These are phyloP conservation scores for Eutypa lata DNA, from an alignment of 2,329 filamentous ascomycete species.

Conservation along the genomic window DNA sequence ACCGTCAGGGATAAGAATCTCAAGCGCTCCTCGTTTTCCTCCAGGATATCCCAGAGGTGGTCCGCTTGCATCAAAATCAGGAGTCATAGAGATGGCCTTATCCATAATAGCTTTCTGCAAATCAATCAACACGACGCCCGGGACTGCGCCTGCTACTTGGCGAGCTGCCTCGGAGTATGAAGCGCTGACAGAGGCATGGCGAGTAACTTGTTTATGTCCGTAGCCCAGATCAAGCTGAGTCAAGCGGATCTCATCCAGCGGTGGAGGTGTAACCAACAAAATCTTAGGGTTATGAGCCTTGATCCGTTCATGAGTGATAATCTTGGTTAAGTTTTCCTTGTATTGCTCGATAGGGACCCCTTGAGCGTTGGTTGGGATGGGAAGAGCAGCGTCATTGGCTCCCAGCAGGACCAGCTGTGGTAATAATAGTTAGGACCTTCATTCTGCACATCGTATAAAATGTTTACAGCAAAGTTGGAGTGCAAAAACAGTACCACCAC, in stretches of 20 bases:
- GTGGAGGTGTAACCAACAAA: conserved; percentile 78
- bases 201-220: conserved; percentile 42
- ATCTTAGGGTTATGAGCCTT: conserved; percentile 68
- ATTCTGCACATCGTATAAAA: not conserved
- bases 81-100: conserved; percentile 58
- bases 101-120: conserved; percentile 78
- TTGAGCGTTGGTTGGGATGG: conserved; percentile 61
- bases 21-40: conserved; percentile 48
- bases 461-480: conserved; percentile 7
- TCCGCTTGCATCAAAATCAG: conserved; percentile 48
- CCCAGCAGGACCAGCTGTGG: conserved; percentile 74
- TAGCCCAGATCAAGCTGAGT: conserved; percentile 43
- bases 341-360: conserved; percentile 76
- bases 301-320: conserved; percentile 70
- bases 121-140: conserved; percentile 70
- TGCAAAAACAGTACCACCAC: conserved; percentile 15
- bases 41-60: conserved; percentile 48
- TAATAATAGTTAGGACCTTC: not conserved
- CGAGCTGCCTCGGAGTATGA: conserved; percentile 60
- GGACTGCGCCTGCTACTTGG: conserved; percentile 64
- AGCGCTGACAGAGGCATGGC: conserved; percentile 46
- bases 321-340: conserved; percentile 65
- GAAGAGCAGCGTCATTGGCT: conserved; percentile 81
- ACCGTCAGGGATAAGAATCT: conserved; percentile 53
- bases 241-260: conserved; percentile 72